Conservation (phyloP, 1,284 basidiomycete species). For the Leucoagaricus sp. region DNA sequence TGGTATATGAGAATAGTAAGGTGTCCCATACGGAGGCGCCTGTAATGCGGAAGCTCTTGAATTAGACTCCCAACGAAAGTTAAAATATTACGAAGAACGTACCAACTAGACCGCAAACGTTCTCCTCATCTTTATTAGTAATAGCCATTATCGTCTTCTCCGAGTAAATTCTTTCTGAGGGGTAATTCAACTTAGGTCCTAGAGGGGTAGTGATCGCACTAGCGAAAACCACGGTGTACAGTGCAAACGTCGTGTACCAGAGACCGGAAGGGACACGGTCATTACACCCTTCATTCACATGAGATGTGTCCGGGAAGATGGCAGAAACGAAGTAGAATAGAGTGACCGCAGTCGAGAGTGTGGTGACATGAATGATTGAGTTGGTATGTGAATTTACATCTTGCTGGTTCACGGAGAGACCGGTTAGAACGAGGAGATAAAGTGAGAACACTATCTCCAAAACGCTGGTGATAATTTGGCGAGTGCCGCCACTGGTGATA, state of each 20-base stretch:
- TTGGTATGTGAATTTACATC: conserved; percentile 54
- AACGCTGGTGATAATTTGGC: conserved; percentile 39
- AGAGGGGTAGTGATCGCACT: conserved; percentile 62
- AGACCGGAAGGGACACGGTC: conserved; percentile 24
- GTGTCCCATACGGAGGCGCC: conserved; percentile 58
- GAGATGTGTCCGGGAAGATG: conserved; percentile 52
- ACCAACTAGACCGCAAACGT: conserved; percentile 65
- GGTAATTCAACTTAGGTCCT: conserved; percentile 76
- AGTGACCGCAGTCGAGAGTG: conserved; percentile 56
- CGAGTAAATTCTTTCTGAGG: conserved; percentile 71
- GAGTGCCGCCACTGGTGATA: conserved; percentile 34
- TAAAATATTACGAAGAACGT: too few relatives aligned
- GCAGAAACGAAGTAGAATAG: conserved; percentile 48
- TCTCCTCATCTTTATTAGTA: conserved; percentile 59
- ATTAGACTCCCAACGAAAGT: too few relatives aligned
- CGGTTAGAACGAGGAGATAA: conserved; percentile 58
- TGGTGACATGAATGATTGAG: conserved; percentile 67
- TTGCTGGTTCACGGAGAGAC: conserved; percentile 53
- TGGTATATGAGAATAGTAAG: conserved; percentile 81
- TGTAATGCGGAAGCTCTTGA: conserved; percentile 19
- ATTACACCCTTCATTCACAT: conserved; percentile 20
- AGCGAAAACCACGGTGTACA: conserved; percentile 51
- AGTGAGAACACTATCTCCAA: conserved; percentile 61
- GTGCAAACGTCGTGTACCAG: conserved; percentile 49
- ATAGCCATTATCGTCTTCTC: conserved; percentile 61